phyloP scores from a whole-genome alignment of 257 asterid species.

The Rauvolfia tetraphylla region DNA sequence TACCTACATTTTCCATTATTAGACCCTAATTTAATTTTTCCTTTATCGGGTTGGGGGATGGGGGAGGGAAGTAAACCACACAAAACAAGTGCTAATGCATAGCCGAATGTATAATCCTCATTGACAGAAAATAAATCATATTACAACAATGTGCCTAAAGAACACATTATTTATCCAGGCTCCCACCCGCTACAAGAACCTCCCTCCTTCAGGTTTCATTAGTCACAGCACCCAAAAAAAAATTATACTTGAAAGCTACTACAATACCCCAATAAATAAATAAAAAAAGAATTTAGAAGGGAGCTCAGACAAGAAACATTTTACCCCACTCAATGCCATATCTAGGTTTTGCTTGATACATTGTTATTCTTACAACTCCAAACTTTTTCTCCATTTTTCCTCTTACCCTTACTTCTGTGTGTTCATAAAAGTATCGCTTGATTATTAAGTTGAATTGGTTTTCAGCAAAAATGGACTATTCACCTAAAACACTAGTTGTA shows the following conservation, averaged over 20 bases:
- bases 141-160: neutral
- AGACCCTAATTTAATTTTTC: neutral
- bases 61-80: neutral
- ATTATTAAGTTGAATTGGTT: neutral
- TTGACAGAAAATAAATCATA: neutral
- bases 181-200: neutral
- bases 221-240: neutral
- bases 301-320: neutral
- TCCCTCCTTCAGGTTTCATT: neutral
- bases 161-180: neutral
- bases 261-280: neutral
- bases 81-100: neutral
- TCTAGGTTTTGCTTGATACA: neutral
- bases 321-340: neutral
- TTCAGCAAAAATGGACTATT: neutral
- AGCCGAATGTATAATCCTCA: neutral
- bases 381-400: neutral
- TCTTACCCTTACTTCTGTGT: neutral
- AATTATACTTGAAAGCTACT: neutral
- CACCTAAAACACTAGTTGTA: neutral
- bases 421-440: neutral
- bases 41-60: neutral
- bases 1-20: slow-evolving; percentile 48
- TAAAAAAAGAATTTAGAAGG: neutral
- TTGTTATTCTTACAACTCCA: neutral